A percentile compares a stretch with the other conserved stretches of the same genome.
Conservation (phyloP, 2,329 filamentous ascomycete species). For the Cadophora gregata region DNA sequence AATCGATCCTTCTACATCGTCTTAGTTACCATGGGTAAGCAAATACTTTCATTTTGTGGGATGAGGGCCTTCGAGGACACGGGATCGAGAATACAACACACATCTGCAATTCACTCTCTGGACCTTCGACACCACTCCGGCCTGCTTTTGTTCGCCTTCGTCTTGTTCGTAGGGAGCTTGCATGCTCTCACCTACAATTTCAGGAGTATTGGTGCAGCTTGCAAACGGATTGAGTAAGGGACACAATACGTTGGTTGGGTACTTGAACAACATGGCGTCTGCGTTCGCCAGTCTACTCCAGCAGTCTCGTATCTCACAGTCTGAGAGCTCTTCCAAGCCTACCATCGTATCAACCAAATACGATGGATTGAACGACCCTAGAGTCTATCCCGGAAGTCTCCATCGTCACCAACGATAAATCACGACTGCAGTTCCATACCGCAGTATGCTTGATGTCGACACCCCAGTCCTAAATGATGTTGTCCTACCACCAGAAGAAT, state of each 20-base stretch:
- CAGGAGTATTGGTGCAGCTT: conserved; percentile 17
- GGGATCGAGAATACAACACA: conserved; percentile 18
- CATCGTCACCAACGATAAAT: conserved; percentile 36
- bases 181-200: conserved; percentile 30
- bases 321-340: conserved; percentile 28
- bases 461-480: conserved; percentile 47
- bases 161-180: conserved; percentile 27
- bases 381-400: conserved; percentile 36
- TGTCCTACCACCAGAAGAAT: conserved; percentile 33
- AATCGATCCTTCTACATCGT: conserved; percentile 41
- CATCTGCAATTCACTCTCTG: background rate
- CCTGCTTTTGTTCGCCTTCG: conserved; percentile 16
- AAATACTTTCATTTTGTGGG: conserved; percentile 36
- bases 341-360: conserved; percentile 23
- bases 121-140: conserved; percentile 17
- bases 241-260: conserved; percentile 12
- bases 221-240: conserved; percentile 26
- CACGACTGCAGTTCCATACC: conserved; percentile 48
- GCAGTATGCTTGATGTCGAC: conserved; percentile 61
- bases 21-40: conserved; percentile 46
- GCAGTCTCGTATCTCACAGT: conserved; percentile 33
- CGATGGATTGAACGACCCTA: conserved; percentile 20
- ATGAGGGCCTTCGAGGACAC: conserved; percentile 24
- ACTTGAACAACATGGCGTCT: conserved; percentile 32
- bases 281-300: conserved; percentile 31